Conservation (phyloP, 768 basidiomycete species). For the Chalciporus sphaerocephalus region DNA sequence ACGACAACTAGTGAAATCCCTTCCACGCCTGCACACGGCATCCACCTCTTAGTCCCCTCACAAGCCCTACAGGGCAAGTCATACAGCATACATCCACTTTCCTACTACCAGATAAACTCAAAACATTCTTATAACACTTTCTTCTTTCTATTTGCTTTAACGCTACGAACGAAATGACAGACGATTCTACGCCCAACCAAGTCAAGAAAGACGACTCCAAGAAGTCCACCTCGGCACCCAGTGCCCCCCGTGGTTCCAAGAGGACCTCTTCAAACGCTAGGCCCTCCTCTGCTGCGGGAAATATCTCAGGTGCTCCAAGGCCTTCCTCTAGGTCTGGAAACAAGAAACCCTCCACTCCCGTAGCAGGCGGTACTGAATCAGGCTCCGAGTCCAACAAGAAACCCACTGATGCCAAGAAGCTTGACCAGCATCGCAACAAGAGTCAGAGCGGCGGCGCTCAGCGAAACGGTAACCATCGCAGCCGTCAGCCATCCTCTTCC, state of each 20-base stretch:
- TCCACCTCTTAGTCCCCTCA: constrained; percentile 58
- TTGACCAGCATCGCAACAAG: constrained; percentile 48
- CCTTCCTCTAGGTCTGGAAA: constrained; percentile 66
- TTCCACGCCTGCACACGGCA: constrained; percentile 53
- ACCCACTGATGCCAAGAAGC: constrained; percentile 51
- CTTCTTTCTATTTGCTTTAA: constrained; percentile 34
- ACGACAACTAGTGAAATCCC: constrained; percentile 43
- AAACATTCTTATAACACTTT: constrained; percentile 37
- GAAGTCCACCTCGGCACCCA: constrained; percentile 47
- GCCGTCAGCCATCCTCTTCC: constrained; percentile 54
- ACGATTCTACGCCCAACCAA: constrained; percentile 53
- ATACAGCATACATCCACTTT: constrained; percentile 40
- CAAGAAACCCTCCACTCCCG: constrained; percentile 45
- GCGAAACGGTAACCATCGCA: constrained; percentile 50
- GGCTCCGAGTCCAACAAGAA: constrained; percentile 72
- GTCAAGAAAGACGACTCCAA: constrained; percentile 68
- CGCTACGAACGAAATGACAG: constrained; percentile 86
- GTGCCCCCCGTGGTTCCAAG: constrained; percentile 53
- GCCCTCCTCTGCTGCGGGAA: constrained; percentile 39
- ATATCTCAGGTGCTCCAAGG: constrained; percentile 44
- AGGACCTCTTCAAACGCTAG: constrained; percentile 48
- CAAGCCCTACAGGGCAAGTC: constrained; percentile 91
- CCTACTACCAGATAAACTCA: constrained; percentile 49
- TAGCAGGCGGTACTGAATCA: constrained; percentile 49
- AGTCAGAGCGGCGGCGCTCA: constrained; percentile 44